These are phyloP conservation scores for Mycena chlorophos DNA, from an alignment of 768 basidiomycete species.

Conservation along the genomic window DNA sequence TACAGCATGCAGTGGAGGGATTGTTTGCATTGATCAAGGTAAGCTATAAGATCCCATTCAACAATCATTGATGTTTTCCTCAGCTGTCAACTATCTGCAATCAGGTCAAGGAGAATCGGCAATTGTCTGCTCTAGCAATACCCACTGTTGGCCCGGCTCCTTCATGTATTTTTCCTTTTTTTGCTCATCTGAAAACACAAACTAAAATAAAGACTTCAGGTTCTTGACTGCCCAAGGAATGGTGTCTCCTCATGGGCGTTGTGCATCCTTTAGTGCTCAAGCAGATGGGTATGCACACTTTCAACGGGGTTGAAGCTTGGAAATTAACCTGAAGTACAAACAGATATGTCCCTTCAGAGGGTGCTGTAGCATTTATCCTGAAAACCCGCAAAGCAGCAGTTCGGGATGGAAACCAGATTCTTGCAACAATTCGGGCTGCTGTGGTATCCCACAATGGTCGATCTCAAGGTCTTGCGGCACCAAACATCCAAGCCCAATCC, in stretches of 20 bases:
- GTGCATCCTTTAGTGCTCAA: constrained; percentile 16
- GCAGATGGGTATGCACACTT: constrained; percentile 21
- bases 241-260: constrained; percentile 16
- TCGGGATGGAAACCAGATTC: constrained; percentile 9
- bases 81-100: constrained; percentile 14
- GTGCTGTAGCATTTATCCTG: constrained; percentile 16
- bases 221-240: constrained; percentile 19
- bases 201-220: constrained; percentile 1
- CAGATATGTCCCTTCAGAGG: constrained; percentile 20
- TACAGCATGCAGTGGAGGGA: constrained; percentile 21
- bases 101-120: constrained; percentile 13
- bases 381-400: constrained; percentile 14
- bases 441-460: constrained; percentile 17
- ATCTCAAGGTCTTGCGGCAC: constrained; percentile 19
- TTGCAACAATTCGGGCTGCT: constrained; percentile 10
- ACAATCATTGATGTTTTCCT: no score
- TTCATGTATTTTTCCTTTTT: constrained; percentile 7
- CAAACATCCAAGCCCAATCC: constrained; percentile 14
- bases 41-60: not conserved
- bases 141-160: constrained; percentile 22
- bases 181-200: not conserved
- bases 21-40: constrained; percentile 22
- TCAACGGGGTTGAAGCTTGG: not conserved
- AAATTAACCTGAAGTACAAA: not conserved
- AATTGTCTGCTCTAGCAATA: constrained; percentile 19